Conservation (phyloP, 192 early-diverging fungal genomes). For the Spinellus fusiger region DNA sequence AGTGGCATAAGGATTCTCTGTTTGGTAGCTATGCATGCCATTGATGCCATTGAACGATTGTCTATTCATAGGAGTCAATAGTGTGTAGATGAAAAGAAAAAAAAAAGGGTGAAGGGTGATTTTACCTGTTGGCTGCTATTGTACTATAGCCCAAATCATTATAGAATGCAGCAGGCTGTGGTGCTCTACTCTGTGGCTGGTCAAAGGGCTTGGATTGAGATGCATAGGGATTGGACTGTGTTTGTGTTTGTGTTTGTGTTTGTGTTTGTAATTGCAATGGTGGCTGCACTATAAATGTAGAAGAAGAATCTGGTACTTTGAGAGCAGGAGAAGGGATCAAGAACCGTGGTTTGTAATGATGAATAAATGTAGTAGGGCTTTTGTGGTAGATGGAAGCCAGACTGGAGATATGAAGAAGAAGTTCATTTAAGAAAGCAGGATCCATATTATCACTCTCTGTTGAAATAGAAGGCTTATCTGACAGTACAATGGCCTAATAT, state of each 20-base stretch:
- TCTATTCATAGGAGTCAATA: constrained; percentile 1
- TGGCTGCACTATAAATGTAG: not conserved
- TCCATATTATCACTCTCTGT: constrained; percentile 93
- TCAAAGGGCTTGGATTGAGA: too few relatives aligned
- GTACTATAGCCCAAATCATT: not conserved
- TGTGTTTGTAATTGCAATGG: constrained; percentile 1
- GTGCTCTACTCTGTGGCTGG: not conserved
- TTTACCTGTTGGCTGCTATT: constrained; percentile 13
- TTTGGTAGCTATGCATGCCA: constrained; percentile 16
- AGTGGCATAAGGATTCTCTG: constrained; percentile 32
- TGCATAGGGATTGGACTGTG: not conserved
- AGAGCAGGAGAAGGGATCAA: constrained; percentile 47
- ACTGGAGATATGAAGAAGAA: constrained; percentile 80
- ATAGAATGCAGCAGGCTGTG: not conserved
- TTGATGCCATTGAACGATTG: constrained; percentile 21
- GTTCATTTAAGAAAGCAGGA: constrained; percentile 74
- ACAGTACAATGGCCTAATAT: constrained; percentile 74
- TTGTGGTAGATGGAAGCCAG: constrained; percentile 92
- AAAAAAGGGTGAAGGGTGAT: not conserved
- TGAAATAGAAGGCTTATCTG: constrained; percentile 90
- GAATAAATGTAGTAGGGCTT: constrained; percentile 80
- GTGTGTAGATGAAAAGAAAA: constrained; percentile 6
- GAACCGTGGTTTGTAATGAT: constrained; percentile 50
- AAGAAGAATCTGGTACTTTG: constrained; percentile 17
- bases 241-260: not conserved